A percentile compares a stretch with the other conserved stretches of the same genome.
phyloP scores from a whole-genome alignment of 2,329 filamentous ascomycete genomes.

The Eurotiales sp. region DNA sequence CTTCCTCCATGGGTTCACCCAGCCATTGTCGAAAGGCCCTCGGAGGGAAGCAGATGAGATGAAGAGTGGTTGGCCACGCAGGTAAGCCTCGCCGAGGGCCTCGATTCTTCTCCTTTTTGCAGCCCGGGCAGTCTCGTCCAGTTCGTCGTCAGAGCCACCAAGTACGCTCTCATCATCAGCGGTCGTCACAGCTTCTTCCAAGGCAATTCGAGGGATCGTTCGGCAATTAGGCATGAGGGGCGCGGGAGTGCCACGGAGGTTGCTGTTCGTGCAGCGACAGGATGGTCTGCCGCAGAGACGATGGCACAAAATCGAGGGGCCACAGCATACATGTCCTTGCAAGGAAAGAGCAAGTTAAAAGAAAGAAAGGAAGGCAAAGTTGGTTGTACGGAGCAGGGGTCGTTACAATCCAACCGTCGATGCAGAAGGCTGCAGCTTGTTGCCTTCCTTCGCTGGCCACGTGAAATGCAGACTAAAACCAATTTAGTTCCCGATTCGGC shows the following conservation, averaged over 20 bases:
- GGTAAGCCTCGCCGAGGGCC: constrained; percentile 37
- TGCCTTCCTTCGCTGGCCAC: neutral
- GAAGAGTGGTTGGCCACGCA: constrained; percentile 40
- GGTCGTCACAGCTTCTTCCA: constrained; percentile 30
- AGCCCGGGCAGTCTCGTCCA: constrained; percentile 27
- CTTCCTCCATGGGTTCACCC: constrained; percentile 46
- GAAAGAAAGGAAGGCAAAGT: neutral
- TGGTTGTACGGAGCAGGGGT: neutral
- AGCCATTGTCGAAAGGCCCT: constrained; percentile 43
- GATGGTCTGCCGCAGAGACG: neutral
- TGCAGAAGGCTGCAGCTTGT: neutral
- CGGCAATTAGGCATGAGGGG: constrained; percentile 31
- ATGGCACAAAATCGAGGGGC: neutral
- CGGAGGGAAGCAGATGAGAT: constrained; percentile 44
- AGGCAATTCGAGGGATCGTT: constrained; percentile 29
- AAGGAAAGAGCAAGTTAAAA: neutral
- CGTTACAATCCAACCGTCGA: neutral
- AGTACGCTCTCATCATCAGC: constrained; percentile 26
- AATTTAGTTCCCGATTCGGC: neutral
- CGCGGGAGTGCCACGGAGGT: neutral
- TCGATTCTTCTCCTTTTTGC: constrained; percentile 43
- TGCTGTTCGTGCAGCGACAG: neutral
- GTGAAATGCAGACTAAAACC: neutral
- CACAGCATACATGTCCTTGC: neutral
- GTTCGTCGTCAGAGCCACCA: constrained; percentile 38